phyloP scores from a whole-genome alignment of 169 alveolate genomes.

The Theileria luwenshuni region DNA sequence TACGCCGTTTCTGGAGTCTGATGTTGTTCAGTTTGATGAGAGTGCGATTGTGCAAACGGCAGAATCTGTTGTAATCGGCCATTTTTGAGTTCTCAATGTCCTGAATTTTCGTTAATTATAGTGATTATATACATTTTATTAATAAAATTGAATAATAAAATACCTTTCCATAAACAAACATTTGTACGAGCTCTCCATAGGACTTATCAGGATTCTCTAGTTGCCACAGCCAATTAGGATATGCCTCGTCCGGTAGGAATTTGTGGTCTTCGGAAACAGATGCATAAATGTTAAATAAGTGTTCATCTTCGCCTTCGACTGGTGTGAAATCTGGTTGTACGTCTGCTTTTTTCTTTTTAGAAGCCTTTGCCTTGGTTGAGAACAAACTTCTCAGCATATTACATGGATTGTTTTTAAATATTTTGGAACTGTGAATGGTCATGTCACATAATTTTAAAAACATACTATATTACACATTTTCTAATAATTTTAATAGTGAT shows the following conservation, averaged over 20 bases:
- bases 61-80: slow-evolving; percentile 76
- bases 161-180: slow-evolving; percentile 79
- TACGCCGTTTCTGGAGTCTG: slow-evolving; percentile 72
- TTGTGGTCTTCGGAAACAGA: slow-evolving; percentile 72
- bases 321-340: background rate
- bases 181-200: slow-evolving; percentile 76
- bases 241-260: slow-evolving; percentile 75
- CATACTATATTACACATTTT: slow-evolving; percentile 9
- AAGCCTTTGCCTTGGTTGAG: slow-evolving; percentile 35
- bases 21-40: slow-evolving; percentile 74
- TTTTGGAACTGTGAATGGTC: background rate
- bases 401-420: slow-evolving; percentile 48
- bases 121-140: slow-evolving; percentile 13
- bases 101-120: no score
- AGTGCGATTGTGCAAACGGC: slow-evolving; percentile 72
- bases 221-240: slow-evolving; percentile 79
- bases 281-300: slow-evolving; percentile 75
- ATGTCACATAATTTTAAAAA: slow-evolving; percentile 6
- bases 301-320: slow-evolving; percentile 55
- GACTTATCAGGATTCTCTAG: slow-evolving; percentile 77
- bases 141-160: background rate
- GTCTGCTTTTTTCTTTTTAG: background rate
- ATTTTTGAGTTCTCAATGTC: slow-evolving; percentile 71
- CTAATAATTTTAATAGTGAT: slow-evolving; percentile 45
- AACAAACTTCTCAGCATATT: slow-evolving; percentile 56